Evolutionary conservation across 345 rosid genomes (phyloP).

Genomic region (Camelina laxa): DNA sequence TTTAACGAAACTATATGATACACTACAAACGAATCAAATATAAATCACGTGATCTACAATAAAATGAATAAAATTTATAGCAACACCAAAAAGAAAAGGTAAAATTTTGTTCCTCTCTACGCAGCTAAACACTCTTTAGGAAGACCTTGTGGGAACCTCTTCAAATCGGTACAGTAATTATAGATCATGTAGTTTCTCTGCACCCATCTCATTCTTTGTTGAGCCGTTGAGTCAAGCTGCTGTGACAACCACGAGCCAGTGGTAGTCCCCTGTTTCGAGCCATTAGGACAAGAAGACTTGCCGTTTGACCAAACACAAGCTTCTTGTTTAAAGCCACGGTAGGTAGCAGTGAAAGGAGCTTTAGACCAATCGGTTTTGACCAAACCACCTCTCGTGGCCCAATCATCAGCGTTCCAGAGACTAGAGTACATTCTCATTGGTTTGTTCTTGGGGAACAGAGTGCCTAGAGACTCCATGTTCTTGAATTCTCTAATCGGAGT

Average conservation of each 20-base stretch:
- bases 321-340: conserved; percentile 51
- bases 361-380: conserved; percentile 65
- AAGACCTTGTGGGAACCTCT: conserved; percentile 61
- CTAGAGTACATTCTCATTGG: conserved; percentile 68
- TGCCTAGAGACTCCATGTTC: conserved; percentile 56
- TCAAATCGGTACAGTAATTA: conserved; percentile 57
- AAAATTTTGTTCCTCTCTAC: conserved; percentile 17
- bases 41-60: conserved; percentile 34
- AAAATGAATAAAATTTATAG: conserved; percentile 25
- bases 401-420: conserved; percentile 66
- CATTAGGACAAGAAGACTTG: conserved; percentile 41
- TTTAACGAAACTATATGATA: conserved; percentile 7
- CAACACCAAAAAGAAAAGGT: background rate
- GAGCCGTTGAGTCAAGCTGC: conserved; percentile 54
- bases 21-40: conserved; percentile 26
- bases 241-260: conserved; percentile 46
- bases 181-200: conserved; percentile 64
- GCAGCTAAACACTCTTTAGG: conserved; percentile 57
- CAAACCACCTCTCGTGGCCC: conserved; percentile 71
- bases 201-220: conserved; percentile 60
- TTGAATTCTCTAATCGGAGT: conserved; percentile 69
- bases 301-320: conserved; percentile 60
- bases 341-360: conserved; percentile 68
- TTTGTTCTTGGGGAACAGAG: conserved; percentile 55
- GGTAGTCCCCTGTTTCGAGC: conserved; percentile 16